A percentile compares a stretch with the other conserved stretches of the same genome.
Evolutionary conservation across 495 filamentous ascomycete genomes (phyloP).

Genomic region (Usnea hakonensis): DNA sequence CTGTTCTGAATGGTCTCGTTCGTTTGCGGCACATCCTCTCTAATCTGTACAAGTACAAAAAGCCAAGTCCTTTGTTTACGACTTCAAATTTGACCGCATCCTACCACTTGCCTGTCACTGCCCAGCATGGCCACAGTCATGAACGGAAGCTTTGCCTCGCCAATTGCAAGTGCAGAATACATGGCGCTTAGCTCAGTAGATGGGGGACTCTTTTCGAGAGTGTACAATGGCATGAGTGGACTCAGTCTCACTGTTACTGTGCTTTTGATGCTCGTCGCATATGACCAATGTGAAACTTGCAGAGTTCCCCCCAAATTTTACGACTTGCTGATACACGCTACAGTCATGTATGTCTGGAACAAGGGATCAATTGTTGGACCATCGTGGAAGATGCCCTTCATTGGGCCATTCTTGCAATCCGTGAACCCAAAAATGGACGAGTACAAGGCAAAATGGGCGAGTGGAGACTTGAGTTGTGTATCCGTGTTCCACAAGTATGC

Average conservation of each 20-base stretch:
- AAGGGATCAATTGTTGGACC: constrained; percentile 85
- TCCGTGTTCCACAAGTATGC: constrained; percentile 98
- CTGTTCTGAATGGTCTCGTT: not conserved
- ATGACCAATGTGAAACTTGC: constrained; percentile 72
- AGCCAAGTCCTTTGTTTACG: not conserved
- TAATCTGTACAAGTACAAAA: not conserved
- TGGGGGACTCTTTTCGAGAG: constrained; percentile 34
- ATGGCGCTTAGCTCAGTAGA: constrained; percentile 32
- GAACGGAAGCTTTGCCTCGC: constrained; percentile 71
- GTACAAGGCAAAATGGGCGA: constrained; percentile 87
- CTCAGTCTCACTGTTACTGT: constrained; percentile 60
- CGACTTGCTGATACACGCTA: not conserved
- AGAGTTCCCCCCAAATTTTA: not conserved
- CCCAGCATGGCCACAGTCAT: constrained; percentile 45
- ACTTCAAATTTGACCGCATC: not conserved
- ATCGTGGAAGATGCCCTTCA: constrained; percentile 80
- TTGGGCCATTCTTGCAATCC: constrained; percentile 90
- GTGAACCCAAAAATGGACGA: constrained; percentile 85
- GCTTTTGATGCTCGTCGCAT: constrained; percentile 61
- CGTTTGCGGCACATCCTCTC: not conserved
- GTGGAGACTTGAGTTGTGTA: constrained; percentile 87
- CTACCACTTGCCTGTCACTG: not conserved
- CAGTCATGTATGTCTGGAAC: constrained; percentile 76
- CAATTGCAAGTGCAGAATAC: constrained; percentile 58
- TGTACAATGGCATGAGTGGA: constrained; percentile 49